phyloP scores from a whole-genome alignment of 495 filamentous ascomycete species.

The Durotheca rogersii region DNA sequence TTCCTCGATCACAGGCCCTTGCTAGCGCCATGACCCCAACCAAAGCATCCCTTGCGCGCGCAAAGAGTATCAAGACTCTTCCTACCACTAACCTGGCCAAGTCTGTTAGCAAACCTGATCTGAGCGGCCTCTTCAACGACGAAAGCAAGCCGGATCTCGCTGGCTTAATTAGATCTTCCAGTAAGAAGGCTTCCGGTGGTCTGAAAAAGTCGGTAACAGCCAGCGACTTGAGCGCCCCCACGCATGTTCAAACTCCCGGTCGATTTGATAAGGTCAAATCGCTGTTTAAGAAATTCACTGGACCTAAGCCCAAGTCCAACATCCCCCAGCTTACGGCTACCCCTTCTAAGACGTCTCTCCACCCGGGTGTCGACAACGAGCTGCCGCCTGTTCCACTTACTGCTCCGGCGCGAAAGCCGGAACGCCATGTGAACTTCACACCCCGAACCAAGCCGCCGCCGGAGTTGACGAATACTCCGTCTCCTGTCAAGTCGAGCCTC shows the following conservation, averaged over 20 bases:
- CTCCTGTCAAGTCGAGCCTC: constrained; percentile 50
- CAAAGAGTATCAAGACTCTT: constrained; percentile 57
- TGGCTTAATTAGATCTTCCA: constrained; percentile 21
- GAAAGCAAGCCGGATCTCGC: constrained; percentile 39
- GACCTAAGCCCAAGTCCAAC: constrained; percentile 41
- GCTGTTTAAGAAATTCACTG: constrained; percentile 46
- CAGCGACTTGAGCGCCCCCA: constrained; percentile 8
- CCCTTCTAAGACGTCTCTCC: constrained; percentile 46
- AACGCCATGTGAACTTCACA: constrained; percentile 51
- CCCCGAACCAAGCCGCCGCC: constrained; percentile 43
- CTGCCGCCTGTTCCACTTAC: constrained; percentile 47
- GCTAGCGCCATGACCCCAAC: constrained; percentile 72
- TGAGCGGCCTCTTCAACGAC: constrained; percentile 36
- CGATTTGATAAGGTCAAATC: constrained; percentile 53
- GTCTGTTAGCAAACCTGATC: constrained; percentile 39
- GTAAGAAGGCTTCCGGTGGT: constrained; percentile 31
- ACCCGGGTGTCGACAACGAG: constrained; percentile 44
- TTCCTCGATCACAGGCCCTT: constrained; percentile 46
- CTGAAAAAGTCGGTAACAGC: constrained; percentile 13
- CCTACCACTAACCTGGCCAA: constrained; percentile 36
- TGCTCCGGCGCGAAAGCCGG: constrained; percentile 48
- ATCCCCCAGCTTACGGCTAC: constrained; percentile 40
- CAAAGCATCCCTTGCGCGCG: constrained; percentile 71
- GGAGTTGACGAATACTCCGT: constrained; percentile 45
- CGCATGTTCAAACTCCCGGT: constrained; percentile 41